Evolutionary conservation across 2,329 filamentous ascomycete genomes (phyloP).

Genomic region (Grosmannia huntii): DNA sequence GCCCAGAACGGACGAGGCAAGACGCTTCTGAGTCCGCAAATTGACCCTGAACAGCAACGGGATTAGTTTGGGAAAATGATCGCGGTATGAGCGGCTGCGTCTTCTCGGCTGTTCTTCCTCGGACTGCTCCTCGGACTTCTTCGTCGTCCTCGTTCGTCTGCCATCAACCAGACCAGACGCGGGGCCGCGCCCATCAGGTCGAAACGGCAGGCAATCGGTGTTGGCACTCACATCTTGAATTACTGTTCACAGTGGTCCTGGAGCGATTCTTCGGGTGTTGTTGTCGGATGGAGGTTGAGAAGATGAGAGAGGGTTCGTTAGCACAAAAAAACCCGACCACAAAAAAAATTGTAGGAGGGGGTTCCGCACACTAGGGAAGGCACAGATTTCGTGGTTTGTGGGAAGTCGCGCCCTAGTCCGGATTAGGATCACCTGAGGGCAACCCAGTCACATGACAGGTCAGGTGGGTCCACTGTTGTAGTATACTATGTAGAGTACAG

Average conservation of each 20-base stretch:
- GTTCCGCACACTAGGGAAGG: conserved; percentile 6
- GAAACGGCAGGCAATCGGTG: background rate
- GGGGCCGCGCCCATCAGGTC: background rate
- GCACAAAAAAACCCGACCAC: conserved; percentile 5
- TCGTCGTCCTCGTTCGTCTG: background rate
- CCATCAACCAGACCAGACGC: background rate
- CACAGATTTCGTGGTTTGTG: conserved; percentile 11
- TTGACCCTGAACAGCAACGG: conserved; percentile 67
- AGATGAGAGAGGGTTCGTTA: background rate
- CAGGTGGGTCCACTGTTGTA: too few species aligned
- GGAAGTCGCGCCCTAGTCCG: conserved; percentile 6
- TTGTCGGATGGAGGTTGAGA: conserved; percentile 2
- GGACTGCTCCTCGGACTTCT: background rate
- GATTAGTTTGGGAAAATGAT: too few species aligned
- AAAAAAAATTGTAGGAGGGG: conserved; percentile 7
- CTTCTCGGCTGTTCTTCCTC: background rate
- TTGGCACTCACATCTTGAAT: conserved; percentile 10
- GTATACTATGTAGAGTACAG: too few species aligned
- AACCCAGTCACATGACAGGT: conserved; percentile 3
- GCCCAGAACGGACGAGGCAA: conserved; percentile 95
- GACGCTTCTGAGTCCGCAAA: conserved; percentile 99
- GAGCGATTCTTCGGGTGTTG: conserved; percentile 1
- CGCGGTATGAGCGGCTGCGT: too few species aligned
- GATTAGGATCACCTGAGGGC: conserved; percentile 10
- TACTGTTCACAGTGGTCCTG: conserved; percentile 8